Conservation (phyloP, 75 land plant species). For the Azolla pinnata region DNA sequence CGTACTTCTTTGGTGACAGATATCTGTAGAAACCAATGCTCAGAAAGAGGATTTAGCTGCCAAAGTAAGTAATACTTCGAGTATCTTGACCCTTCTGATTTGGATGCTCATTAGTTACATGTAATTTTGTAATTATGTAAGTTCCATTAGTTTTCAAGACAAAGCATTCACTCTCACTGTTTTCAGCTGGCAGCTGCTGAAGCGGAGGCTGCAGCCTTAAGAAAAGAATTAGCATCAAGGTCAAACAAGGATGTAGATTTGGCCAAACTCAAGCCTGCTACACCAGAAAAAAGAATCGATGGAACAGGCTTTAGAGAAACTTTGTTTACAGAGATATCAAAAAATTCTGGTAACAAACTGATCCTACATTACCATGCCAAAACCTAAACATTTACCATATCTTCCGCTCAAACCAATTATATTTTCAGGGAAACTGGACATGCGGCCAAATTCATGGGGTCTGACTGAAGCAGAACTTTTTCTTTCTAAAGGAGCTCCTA, state of each 20-base stretch:
- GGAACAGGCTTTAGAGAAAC: conserved; percentile 44
- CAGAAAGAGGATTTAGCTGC: conserved; percentile 36
- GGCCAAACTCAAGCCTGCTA: conserved; percentile 34
- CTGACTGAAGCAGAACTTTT: conserved; percentile 39
- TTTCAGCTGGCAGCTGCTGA: conserved; percentile 49
- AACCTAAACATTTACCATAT: too few species aligned
- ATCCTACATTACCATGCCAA: too few species aligned
- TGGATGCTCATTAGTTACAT: conserved; percentile 6
- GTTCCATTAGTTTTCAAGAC: too few species aligned
- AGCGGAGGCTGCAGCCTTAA: conserved; percentile 37
- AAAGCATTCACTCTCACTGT: too few species aligned
- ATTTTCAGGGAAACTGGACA: too few species aligned
- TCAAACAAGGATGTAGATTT: conserved; percentile 21
- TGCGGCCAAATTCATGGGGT: conserved; percentile 36
- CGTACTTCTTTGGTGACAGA: too few species aligned
- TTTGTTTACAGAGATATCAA: conserved; percentile 25
- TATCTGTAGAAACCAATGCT: conserved; percentile 11
- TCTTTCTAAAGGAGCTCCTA: conserved; percentile 32
- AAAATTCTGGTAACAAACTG: conserved; percentile 16
- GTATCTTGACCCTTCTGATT: background rate
- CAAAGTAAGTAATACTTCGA: conserved; percentile 23
- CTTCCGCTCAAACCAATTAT: too few species aligned
- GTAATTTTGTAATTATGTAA: too few species aligned
- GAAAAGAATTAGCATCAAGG: conserved; percentile 32
- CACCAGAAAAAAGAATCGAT: conserved; percentile 42